Percentiles rank a stretch among this genome's conserved stretches.
phyloP scores from a whole-genome alignment of 441 rosid genomes.

The Monsonia emarginata region DNA sequence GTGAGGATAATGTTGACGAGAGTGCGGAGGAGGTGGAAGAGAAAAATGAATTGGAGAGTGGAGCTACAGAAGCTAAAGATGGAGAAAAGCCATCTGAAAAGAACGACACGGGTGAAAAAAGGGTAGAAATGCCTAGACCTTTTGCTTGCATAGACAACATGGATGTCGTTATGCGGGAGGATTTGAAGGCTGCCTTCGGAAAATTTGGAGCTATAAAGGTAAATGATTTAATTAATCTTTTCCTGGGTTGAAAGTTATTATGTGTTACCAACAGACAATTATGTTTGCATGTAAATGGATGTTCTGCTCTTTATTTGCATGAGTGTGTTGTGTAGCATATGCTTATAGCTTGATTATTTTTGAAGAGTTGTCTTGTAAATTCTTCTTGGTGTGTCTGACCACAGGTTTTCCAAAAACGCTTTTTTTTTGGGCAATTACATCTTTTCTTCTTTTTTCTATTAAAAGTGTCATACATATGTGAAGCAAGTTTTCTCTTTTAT shows the following conservation, averaged over 20 bases:
- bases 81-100: slow-evolving; percentile 30
- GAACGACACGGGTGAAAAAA: slow-evolving; percentile 25
- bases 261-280: neutral
- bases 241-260: neutral
- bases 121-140: slow-evolving; percentile 33
- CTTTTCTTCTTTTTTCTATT: neutral
- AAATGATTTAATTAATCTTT: slow-evolving; percentile 10
- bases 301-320: neutral
- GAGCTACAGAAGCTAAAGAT: slow-evolving; percentile 21
- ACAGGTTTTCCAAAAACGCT: neutral
- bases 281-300: neutral
- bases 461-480: neutral
- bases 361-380: neutral
- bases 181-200: slow-evolving; percentile 57
- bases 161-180: slow-evolving; percentile 78
- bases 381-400: neutral
- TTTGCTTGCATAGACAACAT: slow-evolving; percentile 39
- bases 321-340: neutral
- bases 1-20: slow-evolving; percentile 12
- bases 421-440: neutral
- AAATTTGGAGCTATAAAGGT: slow-evolving; percentile 83
- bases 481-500: neutral
- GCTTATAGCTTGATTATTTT: no score
- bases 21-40: slow-evolving; percentile 27
- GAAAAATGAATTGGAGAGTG: slow-evolving; percentile 25